These are phyloP conservation scores for Acacia pycnantha DNA, from an alignment of 331 rosid genomes.

Conservation along the genomic window DNA sequence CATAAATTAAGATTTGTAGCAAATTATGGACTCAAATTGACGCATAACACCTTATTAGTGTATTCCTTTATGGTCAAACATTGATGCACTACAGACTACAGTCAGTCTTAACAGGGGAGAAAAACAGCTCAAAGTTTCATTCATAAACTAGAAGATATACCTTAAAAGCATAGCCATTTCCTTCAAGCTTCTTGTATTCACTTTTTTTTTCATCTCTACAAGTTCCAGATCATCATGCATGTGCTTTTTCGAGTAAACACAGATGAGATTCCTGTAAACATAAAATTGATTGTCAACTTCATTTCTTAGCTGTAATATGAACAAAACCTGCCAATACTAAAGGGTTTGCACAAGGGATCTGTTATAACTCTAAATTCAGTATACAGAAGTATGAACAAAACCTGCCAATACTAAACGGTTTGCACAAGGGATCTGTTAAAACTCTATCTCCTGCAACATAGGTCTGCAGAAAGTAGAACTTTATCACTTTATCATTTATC, in stretches of 20 bases:
- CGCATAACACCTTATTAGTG: neutral
- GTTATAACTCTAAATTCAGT: slow-evolving; percentile 36
- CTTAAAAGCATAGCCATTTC: slow-evolving; percentile 91
- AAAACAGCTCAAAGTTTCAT: neutral
- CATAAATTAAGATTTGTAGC: slow-evolving; percentile 6
- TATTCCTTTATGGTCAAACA: neutral
- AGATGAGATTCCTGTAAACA: slow-evolving; percentile 77
- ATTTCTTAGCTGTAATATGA: slow-evolving; percentile 15
- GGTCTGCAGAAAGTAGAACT: slow-evolving; percentile 50
- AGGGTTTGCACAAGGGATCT: slow-evolving; percentile 95
- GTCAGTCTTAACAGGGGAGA: neutral
- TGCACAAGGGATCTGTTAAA: slow-evolving; percentile 85
- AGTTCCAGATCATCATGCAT: slow-evolving; percentile 85
- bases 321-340: slow-evolving; percentile 92
- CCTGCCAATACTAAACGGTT: slow-evolving; percentile 99
- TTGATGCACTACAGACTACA: slow-evolving; percentile 2
- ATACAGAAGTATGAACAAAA: slow-evolving; percentile 33
- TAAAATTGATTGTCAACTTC: slow-evolving; percentile 11
- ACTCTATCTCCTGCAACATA: slow-evolving; percentile 99
- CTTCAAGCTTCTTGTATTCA: slow-evolving; percentile 87
- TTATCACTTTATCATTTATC: slow-evolving; percentile 37
- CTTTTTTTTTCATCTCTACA: slow-evolving; percentile 80
- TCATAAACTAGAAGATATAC: slow-evolving; percentile 42
- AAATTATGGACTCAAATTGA: slow-evolving; percentile 24
- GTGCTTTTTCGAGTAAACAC: slow-evolving; percentile 98